Percentiles rank a stretch among this genome's conserved stretches.
phyloP scores from a whole-genome alignment of 257 asterid species.

The Coffea canephora region DNA sequence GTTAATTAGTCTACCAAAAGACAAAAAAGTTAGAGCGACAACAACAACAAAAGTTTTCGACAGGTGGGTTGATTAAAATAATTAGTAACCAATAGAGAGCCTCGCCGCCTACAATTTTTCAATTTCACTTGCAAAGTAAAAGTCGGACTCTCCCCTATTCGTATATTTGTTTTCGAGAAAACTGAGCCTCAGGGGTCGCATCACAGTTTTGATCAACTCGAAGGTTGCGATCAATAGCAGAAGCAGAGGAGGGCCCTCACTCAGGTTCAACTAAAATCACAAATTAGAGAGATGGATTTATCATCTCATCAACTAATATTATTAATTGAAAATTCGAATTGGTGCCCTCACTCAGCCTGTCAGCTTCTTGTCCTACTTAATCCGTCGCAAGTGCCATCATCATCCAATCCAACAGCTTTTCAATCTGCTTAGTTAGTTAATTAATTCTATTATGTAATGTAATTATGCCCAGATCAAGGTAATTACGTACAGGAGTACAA shows the following conservation, averaged over 20 bases:
- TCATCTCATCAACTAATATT: no score
- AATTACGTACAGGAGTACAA: background rate
- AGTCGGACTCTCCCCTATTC: no score
- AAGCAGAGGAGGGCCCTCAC: background rate
- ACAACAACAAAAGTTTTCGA: no score
- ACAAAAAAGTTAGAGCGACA: no score
- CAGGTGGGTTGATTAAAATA: no score
- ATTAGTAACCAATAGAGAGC: no score
- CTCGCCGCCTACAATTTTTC: no score
- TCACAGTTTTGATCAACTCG: background rate
- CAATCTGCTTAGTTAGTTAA: background rate
- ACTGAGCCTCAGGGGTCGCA: background rate
- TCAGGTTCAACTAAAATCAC: background rate
- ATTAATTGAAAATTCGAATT: no score
- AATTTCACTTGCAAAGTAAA: no score
- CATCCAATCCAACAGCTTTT: background rate
- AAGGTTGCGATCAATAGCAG: background rate
- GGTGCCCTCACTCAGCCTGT: background rate
- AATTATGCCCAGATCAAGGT: background rate
- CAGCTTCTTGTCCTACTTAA: background rate
- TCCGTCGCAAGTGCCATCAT: background rate
- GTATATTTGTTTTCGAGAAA: no score
- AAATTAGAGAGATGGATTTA: background rate
- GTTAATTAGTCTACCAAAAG: no score
- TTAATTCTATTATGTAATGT: no score